Evolutionary conservation across 1,139 yeast genomes (phyloP).

Genomic region (Diutina ranongensis): DNA sequence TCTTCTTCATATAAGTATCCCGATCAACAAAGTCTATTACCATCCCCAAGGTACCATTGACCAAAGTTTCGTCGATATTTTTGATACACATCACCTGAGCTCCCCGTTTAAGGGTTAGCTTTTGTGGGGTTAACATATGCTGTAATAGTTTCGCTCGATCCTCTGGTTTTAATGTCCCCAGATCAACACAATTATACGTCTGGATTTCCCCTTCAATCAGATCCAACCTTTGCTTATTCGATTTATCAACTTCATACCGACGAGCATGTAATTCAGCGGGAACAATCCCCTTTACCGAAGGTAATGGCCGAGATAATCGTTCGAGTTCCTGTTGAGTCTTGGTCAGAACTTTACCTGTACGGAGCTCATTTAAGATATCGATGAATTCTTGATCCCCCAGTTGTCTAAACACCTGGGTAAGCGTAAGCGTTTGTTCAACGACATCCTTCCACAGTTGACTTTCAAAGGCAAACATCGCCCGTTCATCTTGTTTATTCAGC

Average conservation of each 20-base stretch:
- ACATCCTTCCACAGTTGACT: conserved; percentile 60
- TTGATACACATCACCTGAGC: conserved; percentile 50
- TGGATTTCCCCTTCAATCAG: conserved; percentile 23
- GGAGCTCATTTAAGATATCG: conserved; percentile 76
- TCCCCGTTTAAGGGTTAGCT: conserved; percentile 41
- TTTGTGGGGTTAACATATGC: not conserved
- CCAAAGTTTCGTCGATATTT: conserved; percentile 29
- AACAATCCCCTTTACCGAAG: conserved; percentile 59
- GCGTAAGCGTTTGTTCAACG: conserved; percentile 53
- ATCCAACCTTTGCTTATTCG: conserved; percentile 46
- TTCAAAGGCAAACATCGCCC: conserved; percentile 38
- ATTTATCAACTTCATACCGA: conserved; percentile 59
- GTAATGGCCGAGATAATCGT: conserved; percentile 39
- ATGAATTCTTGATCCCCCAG: conserved; percentile 71
- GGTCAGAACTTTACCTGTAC: conserved; percentile 38
- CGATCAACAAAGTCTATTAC: conserved; percentile 44
- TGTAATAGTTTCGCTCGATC: not conserved
- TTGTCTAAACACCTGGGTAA: conserved; percentile 83
- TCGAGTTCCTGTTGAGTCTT: conserved; percentile 34
- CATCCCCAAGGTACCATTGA: conserved; percentile 46
- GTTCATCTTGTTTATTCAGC: conserved; percentile 15
- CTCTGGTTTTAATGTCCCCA: not conserved
- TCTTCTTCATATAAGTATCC: conserved; percentile 8
- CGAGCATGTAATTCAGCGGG: conserved; percentile 79
- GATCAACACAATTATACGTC: conserved; percentile 22